A percentile compares a stretch with the other conserved stretches of the same genome.
phyloP scores from a whole-genome alignment of 352 stramenopile genomes.

The Phytophthora tentaculata region DNA sequence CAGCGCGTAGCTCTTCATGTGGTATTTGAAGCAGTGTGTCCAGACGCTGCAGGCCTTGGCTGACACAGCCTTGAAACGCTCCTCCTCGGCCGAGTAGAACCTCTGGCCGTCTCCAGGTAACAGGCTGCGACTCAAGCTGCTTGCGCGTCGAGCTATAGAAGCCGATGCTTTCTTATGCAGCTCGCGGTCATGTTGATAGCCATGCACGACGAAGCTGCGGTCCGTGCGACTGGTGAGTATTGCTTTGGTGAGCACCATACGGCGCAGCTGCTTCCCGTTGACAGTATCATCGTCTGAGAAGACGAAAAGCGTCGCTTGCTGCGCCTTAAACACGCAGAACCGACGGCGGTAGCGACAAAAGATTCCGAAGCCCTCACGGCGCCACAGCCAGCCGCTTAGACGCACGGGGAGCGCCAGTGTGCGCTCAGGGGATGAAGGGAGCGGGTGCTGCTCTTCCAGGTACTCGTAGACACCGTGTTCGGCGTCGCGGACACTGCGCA shows the following conservation, averaged over 20 bases:
- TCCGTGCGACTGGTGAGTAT: conserved; percentile 41
- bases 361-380: conserved; percentile 49
- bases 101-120: conserved; percentile 48
- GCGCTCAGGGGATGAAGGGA: conserved; percentile 1
- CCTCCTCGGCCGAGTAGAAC: conserved; percentile 48
- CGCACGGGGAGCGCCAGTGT: conserved; percentile 38
- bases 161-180: conserved; percentile 54
- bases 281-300: conserved; percentile 56
- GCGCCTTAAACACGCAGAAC: conserved; percentile 68
- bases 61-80: conserved; percentile 55
- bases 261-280: conserved; percentile 43
- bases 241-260: conserved; percentile 55
- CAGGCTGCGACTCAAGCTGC: conserved; percentile 7
- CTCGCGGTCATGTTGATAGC: conserved; percentile 49
- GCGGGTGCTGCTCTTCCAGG: conserved; percentile 51
- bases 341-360: conserved; percentile 52
- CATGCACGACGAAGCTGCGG: conserved; percentile 38
- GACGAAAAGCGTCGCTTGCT: conserved; percentile 44
- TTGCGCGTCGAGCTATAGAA: conserved; percentile 40
- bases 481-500: conserved; percentile 55
- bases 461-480: conserved; percentile 71
- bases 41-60: conserved; percentile 53
- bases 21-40: conserved; percentile 70
- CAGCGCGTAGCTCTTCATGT: conserved; percentile 59
- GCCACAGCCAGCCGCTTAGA: conserved; percentile 64